A percentile compares a stretch with the other conserved stretches of the same genome.
phyloP scores from a whole-genome alignment of 352 stramenopile genomes.

The Globisporangium canariense region DNA sequence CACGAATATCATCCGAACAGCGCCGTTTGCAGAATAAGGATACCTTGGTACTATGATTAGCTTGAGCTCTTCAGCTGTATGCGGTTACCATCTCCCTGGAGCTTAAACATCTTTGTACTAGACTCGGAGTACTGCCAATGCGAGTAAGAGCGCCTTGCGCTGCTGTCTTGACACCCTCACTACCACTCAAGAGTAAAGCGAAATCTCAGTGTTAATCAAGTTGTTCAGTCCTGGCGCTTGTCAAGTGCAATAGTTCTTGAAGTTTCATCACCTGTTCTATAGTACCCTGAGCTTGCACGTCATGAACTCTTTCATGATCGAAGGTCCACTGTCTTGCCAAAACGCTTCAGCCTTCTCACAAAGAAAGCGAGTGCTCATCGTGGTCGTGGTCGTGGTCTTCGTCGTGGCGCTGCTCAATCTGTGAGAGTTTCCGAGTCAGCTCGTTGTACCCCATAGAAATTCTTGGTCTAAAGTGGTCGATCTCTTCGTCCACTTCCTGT shows the following conservation, averaged over 20 bases:
- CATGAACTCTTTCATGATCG: neutral
- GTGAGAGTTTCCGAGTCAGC: conserved; percentile 11
- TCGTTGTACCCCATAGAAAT: conserved; percentile 6
- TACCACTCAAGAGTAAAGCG: no score
- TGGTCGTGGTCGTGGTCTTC: conserved; percentile 15
- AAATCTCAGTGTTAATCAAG: no score
- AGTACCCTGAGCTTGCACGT: neutral
- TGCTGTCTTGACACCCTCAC: no score
- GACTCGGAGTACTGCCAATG: no score
- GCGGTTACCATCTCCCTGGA: no score
- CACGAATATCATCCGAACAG: neutral
- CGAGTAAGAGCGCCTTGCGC: no score
- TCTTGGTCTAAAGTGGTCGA: neutral
- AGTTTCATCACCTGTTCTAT: neutral
- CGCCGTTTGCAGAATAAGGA: no score
- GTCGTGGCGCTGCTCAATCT: conserved; percentile 17
- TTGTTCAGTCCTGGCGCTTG: no score
- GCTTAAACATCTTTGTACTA: no score
- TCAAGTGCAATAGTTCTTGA: no score
- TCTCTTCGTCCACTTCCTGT: conserved; percentile 5
- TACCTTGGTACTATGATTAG: no score
- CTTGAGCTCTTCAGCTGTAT: no score
- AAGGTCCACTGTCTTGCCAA: neutral
- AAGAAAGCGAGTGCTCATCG: neutral
- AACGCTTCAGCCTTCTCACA: neutral